Evolutionary conservation across 2,329 filamentous ascomycete species (phyloP).

Genomic region (Coniochaeta pulveracea): DNA sequence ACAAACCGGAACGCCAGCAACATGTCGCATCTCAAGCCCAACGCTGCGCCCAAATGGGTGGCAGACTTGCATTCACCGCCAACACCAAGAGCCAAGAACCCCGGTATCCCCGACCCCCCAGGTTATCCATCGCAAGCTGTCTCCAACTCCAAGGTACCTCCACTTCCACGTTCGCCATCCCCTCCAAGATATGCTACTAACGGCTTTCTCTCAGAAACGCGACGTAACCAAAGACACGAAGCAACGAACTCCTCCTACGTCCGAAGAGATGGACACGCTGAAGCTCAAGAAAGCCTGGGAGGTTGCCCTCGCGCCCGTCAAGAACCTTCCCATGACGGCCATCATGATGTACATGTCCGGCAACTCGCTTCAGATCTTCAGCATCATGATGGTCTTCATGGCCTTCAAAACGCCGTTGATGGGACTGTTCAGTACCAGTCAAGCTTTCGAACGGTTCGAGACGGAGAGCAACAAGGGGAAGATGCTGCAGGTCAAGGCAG

Average conservation of each 20-base stretch:
- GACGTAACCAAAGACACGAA: constrained; percentile 32
- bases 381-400: constrained; percentile 99
- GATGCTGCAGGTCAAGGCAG: constrained; percentile 72
- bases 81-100: constrained; percentile 50
- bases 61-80: constrained; percentile 65
- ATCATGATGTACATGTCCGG: constrained; percentile 99
- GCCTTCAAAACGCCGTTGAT: constrained; percentile 93
- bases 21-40: constrained; percentile 16
- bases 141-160: constrained; percentile 43
- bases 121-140: constrained; percentile 58
- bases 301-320: constrained; percentile 83
- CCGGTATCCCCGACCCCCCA: constrained; percentile 70
- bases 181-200: constrained; percentile 5
- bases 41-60: constrained; percentile 63
- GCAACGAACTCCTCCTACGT: constrained; percentile 55
- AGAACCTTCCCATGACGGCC: constrained; percentile 92
- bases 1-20: constrained; percentile 5
- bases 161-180: constrained; percentile 3
- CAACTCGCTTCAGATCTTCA: constrained; percentile 96
- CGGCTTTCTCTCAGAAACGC: constrained; percentile 28
- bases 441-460: constrained; percentile 85
- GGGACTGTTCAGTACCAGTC: constrained; percentile 71
- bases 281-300: constrained; percentile 99
- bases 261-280: constrained; percentile 84
- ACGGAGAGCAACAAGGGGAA: constrained; percentile 64